Base-by-base conservation (phyloP, 202 grass and related monocot species). In the Panicum virgatum region DNA sequence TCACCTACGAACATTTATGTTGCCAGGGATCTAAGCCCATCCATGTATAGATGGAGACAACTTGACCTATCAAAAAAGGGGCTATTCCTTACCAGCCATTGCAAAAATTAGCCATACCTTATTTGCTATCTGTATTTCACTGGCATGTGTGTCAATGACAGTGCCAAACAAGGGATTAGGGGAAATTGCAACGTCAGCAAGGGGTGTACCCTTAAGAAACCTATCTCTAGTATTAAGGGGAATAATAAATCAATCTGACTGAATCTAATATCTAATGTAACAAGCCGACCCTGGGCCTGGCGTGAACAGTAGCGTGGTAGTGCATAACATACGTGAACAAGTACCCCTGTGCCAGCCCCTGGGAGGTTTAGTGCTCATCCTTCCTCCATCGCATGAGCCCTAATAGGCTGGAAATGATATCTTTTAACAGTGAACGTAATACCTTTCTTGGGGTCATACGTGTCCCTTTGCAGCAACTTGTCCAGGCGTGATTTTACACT, bases 381-480 rank as follows among this genome's bases (percentile, higher is more conserved):
- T 48, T 29, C n/a, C 22, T 27, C 22, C 43, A 70, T 48, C 7
- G 3, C 25, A 30, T 70, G 43, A 38, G 23, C 25, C 15, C 14
- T 70, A 70, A 70, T 69, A 7, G 38, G 42, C 12, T 29, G 66
- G 40, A 47, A 7, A 77, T 30, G 59, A 46, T 69, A 69, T 25
- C 4, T 58, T 22, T 36, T 29, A 6, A 37, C 48, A 32, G 32
- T 46, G 38, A 80, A 58, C 34, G 22, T 8, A 43, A 32, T 80
- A 81, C 80, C 73, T 81, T 79, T 66, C 20, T 76, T 71, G 20
- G 30, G 48, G 50, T 18, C 44, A 67, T 70, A 38, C 9, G 65
- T 52, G 50, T 89, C 57, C 6, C 82, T 90, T 90, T 99, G 91
- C 78, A 99, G 82, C 66, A 99, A 65, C n/a, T 45, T 83, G 56